Percentiles rank a stretch among this genome's conserved stretches.
Evolutionary conservation across 495 filamentous ascomycete species (phyloP).

Genomic region (Aspergillus cavernicola): DNA sequence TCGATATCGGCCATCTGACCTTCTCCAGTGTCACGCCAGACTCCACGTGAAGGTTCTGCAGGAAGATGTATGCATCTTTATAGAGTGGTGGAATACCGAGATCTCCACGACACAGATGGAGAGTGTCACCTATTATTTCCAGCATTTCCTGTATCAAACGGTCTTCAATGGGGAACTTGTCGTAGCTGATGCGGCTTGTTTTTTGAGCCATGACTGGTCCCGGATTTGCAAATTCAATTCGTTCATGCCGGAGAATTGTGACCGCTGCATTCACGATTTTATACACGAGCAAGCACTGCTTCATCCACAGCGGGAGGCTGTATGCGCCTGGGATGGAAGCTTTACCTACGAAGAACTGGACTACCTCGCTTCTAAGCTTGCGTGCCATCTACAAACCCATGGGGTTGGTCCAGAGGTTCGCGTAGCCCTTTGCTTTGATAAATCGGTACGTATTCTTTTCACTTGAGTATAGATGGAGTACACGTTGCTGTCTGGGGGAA

Average conservation of each 20-base stretch:
- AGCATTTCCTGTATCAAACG: slow-evolving; percentile 28
- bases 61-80: slow-evolving; percentile 40
- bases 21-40: slow-evolving; percentile 38
- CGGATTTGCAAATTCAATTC: slow-evolving; percentile 43
- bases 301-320: slow-evolving; percentile 41
- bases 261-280: slow-evolving; percentile 50
- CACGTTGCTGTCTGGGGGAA: too few species aligned
- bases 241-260: slow-evolving; percentile 25
- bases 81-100: slow-evolving; percentile 45
- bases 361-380: slow-evolving; percentile 42
- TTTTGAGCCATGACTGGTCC: slow-evolving; percentile 38
- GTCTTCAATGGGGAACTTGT: slow-evolving; percentile 28
- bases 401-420: slow-evolving; percentile 46
- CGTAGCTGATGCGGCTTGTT: slow-evolving; percentile 30
- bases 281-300: slow-evolving; percentile 40
- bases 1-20: slow-evolving; percentile 2
- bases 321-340: slow-evolving; percentile 57
- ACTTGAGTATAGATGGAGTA: too few species aligned
- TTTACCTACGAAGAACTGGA: slow-evolving; percentile 56
- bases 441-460: slow-evolving; percentile 42
- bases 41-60: slow-evolving; percentile 44
- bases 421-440: slow-evolving; percentile 56
- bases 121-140: slow-evolving; percentile 38
- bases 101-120: slow-evolving; percentile 44
- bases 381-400: slow-evolving; percentile 39